Percentiles rank a stretch among this genome's conserved stretches.
These are phyloP conservation scores for Cladophialophora immunda DNA, from an alignment of 2,329 filamentous ascomycete species.

Conservation along the genomic window DNA sequence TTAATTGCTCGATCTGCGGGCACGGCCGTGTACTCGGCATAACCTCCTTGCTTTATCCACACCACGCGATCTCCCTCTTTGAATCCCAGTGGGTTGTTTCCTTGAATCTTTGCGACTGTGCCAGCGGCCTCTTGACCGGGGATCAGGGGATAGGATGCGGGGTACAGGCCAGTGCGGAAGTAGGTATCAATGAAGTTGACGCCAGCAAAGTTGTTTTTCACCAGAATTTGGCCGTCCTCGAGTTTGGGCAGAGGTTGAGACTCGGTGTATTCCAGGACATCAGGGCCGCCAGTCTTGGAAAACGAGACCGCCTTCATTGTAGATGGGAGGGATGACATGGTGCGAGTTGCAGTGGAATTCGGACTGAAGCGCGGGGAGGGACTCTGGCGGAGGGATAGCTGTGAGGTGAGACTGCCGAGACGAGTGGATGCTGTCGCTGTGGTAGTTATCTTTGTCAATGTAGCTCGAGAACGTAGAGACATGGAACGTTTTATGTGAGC, in stretches of 20 bases:
- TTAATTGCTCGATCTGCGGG: conserved; percentile 65
- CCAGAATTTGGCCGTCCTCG: conserved; percentile 75
- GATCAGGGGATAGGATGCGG: conserved; percentile 70
- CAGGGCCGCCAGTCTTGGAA: conserved; percentile 74
- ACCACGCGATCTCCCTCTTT: conserved; percentile 74
- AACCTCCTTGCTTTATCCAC: conserved; percentile 66
- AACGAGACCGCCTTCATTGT: conserved; percentile 79
- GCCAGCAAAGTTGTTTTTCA: conserved; percentile 81
- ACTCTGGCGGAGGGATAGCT: conserved; percentile 7
- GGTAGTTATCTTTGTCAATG: conserved; percentile 13
- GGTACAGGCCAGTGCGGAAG: conserved; percentile 86
- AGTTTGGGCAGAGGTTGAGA: conserved; percentile 75
- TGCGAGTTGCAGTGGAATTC: conserved; percentile 16
- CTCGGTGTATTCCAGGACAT: conserved; percentile 75
- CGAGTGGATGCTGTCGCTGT: conserved; percentile 21
- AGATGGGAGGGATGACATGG: conserved; percentile 37
- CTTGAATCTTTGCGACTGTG: conserved; percentile 70
- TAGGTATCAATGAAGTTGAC: conserved; percentile 94
- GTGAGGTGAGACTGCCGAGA: conserved; percentile 21
- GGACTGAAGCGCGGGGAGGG: background rate
- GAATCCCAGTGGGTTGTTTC: conserved; percentile 62
- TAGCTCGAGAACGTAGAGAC: conserved; percentile 15
- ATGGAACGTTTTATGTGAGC: conserved; percentile 11
- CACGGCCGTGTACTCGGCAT: conserved; percentile 68
- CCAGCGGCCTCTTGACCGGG: conserved; percentile 84